phyloP scores from a whole-genome alignment of 495 filamentous ascomycete species.

The Penicillium malachiteum region DNA sequence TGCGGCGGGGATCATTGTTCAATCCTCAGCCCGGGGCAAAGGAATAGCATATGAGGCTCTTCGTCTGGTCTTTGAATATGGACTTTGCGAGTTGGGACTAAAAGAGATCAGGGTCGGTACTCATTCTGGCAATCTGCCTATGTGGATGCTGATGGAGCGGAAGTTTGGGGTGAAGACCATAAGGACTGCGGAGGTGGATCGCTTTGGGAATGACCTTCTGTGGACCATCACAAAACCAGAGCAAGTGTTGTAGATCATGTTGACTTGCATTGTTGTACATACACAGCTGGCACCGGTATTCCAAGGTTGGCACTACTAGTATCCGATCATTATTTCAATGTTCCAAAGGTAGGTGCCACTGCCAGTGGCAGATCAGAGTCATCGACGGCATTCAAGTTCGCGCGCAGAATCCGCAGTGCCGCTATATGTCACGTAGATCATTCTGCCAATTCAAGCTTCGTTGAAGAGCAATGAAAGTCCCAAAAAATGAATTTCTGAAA shows the following conservation, averaged over 20 bases:
- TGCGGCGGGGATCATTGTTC: slow-evolving; percentile 2
- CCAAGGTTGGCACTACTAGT: no score
- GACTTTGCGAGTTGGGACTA: slow-evolving; percentile 1
- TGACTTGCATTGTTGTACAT: not conserved
- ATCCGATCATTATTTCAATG: no score
- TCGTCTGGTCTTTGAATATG: slow-evolving; percentile 5
- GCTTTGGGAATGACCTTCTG: slow-evolving; percentile 10
- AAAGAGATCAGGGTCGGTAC: slow-evolving; percentile 2
- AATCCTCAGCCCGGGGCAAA: not conserved
- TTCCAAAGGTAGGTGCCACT: no score
- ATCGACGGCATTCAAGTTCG: no score
- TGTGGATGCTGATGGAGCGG: slow-evolving; percentile 8
- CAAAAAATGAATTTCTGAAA: not conserved
- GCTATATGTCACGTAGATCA: no score
- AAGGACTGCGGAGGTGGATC: not conserved
- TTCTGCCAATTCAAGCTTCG: no score
- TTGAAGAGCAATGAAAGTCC: not conserved
- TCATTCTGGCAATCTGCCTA: slow-evolving; percentile 6
- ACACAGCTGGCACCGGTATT: not conserved
- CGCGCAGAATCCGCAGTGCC: no score
- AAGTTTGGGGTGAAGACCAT: slow-evolving; percentile 1
- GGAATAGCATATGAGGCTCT: slow-evolving; percentile 4
- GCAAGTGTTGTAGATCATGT: not conserved
- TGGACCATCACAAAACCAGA: slow-evolving; percentile 3
- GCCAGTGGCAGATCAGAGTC: no score